Evolutionary conservation across 257 asterid genomes (phyloP).

Genomic region (Lavandula angustifolia): DNA sequence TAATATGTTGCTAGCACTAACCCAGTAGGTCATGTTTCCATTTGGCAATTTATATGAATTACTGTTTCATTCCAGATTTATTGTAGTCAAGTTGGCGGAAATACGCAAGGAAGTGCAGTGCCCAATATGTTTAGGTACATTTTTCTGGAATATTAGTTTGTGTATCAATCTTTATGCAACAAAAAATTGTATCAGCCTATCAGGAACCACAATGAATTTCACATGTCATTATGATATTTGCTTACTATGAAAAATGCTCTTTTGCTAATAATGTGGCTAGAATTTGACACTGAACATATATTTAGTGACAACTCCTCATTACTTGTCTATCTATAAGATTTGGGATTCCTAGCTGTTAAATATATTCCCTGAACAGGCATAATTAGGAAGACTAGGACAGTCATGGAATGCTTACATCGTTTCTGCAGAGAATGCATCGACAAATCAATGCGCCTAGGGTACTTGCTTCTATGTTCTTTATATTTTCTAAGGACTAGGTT

Average conservation of each 20-base stretch:
- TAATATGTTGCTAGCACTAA: constrained; percentile 9
- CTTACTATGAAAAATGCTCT: constrained; percentile 22
- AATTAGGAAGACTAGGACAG: constrained; percentile 97
- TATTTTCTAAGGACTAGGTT: constrained; percentile 16
- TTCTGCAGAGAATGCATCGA: constrained; percentile 99
- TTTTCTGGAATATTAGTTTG: constrained; percentile 24
- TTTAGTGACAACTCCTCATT: constrained; percentile 10
- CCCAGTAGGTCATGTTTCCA: constrained; percentile 21
- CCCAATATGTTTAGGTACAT: constrained; percentile 91
- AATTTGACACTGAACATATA: constrained; percentile 13
- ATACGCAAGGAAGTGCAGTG: constrained; percentile 98
- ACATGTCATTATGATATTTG: constrained; percentile 26
- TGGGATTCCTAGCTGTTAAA: constrained; percentile 27
- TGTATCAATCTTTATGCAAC: constrained; percentile 13
- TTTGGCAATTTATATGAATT: constrained; percentile 7
- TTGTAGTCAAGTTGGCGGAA: constrained; percentile 76
- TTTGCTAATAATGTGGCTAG: constrained; percentile 23
- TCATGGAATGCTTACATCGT: constrained; percentile 99
- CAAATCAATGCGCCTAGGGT: constrained; percentile 99
- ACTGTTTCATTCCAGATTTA: constrained; percentile 51
- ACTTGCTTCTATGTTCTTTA: constrained; percentile 33
- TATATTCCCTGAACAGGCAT: constrained; percentile 58
- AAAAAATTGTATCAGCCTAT: not conserved
- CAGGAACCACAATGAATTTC: constrained; percentile 18
- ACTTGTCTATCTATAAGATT: constrained; percentile 15